Conservation (phyloP, 495 filamentous ascomycete species). For the Penicillium maclennaniae region DNA sequence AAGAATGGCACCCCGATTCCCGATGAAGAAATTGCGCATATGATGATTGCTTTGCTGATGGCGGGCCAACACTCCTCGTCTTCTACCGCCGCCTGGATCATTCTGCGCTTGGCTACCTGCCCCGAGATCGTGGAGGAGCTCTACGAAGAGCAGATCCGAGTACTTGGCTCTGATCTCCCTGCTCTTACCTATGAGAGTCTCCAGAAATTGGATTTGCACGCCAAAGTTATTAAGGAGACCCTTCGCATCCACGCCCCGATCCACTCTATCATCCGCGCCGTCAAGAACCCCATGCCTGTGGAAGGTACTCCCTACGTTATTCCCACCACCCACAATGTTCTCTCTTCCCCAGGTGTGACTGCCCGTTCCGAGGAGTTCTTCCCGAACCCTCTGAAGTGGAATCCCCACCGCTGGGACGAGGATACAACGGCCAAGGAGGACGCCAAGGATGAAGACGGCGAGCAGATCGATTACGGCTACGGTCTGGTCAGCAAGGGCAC, state of each 20-base stretch:
- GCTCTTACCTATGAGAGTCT: conserved; percentile 53
- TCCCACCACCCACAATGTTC: conserved; percentile 45
- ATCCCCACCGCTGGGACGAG: conserved; percentile 53
- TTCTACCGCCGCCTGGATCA: conserved; percentile 57
- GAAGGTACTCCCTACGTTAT: conserved; percentile 45
- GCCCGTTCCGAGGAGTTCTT: conserved; percentile 44
- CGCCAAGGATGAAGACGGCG: conserved; percentile 34
- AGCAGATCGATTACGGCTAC: conserved; percentile 48
- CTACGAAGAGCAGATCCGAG: conserved; percentile 49
- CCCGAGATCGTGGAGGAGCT: conserved; percentile 58
- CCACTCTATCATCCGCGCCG: conserved; percentile 58
- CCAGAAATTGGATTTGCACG: conserved; percentile 51
- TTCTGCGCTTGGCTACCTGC: conserved; percentile 52
- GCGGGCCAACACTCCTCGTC: conserved; percentile 63
- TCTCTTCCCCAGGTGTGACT: conserved; percentile 48
- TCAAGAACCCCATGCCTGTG: conserved; percentile 55
- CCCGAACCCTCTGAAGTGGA: conserved; percentile 43
- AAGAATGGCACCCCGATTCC: conserved; percentile 60
- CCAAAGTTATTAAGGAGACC: conserved; percentile 58
- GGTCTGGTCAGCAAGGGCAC: conserved; percentile 49
- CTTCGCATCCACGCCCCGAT: conserved; percentile 62
- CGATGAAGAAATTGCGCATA: conserved; percentile 59
- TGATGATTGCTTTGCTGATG: conserved; percentile 68
- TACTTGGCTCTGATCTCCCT: conserved; percentile 51
- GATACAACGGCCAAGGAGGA: conserved; percentile 21